Evolutionary conservation across 768 basidiomycete species (phyloP).

Genomic region (Lactifluus rugatus): DNA sequence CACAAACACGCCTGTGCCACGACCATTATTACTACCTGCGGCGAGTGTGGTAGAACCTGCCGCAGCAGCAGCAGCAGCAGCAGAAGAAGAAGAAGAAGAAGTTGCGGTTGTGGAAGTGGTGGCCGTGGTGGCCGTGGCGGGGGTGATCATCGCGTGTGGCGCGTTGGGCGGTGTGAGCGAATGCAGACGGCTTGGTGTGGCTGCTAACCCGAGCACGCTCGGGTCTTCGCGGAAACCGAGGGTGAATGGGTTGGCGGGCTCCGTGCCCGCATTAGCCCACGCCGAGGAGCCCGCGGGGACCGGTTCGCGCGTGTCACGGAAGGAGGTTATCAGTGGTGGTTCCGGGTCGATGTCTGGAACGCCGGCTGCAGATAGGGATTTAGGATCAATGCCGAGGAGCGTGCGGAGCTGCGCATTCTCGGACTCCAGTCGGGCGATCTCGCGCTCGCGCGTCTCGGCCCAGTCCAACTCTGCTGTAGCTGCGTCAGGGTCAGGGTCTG

Average conservation of each 20-base stretch:
- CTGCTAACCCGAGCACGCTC: slow-evolving; percentile 18
- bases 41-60: no score
- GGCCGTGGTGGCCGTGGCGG: slow-evolving; percentile 16
- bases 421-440: slow-evolving; percentile 68
- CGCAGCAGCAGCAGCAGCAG: no score
- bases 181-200: slow-evolving; percentile 26
- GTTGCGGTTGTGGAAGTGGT: not conserved
- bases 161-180: slow-evolving; percentile 26
- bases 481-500: slow-evolving; percentile 14
- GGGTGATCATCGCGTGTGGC: slow-evolving; percentile 19
- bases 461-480: slow-evolving; percentile 52
- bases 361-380: slow-evolving; percentile 36
- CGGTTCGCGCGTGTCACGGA: not conserved
- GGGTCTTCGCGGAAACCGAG: slow-evolving; percentile 16
- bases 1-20: slow-evolving; percentile 9
- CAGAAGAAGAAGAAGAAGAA: no score
- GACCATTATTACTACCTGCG: not conserved
- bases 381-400: slow-evolving; percentile 64
- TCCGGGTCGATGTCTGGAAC: slow-evolving; percentile 41
- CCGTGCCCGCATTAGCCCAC: slow-evolving; percentile 20
- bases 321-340: slow-evolving; percentile 26
- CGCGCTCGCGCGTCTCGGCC: slow-evolving; percentile 79
- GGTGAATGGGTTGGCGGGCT: slow-evolving; percentile 24
- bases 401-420: slow-evolving; percentile 78
- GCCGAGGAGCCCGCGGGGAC: slow-evolving; percentile 16